Evolutionary conservation across 1,284 basidiomycete species (phyloP).

Genomic region (Cryptococcus sp.): DNA sequence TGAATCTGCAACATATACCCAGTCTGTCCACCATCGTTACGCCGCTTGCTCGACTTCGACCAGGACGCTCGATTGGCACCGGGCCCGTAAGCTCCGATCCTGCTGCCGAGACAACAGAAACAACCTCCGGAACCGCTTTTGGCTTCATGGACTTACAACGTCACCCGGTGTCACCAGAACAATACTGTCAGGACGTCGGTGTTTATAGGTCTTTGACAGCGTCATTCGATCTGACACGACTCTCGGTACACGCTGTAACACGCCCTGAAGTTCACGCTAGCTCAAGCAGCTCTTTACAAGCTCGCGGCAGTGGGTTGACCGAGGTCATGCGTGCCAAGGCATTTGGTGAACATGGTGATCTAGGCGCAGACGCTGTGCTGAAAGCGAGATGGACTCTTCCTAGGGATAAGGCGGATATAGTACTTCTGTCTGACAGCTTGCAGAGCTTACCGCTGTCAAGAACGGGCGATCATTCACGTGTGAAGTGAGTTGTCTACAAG

Average conservation of each 20-base stretch:
- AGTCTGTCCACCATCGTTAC: conserved; percentile 60
- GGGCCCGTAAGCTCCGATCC: background rate
- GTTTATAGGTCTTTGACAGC: conserved; percentile 26
- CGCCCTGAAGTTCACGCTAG: background rate
- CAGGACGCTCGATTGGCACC: background rate
- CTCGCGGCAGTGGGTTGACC: conserved; percentile 40
- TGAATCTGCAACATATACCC: conserved; percentile 61
- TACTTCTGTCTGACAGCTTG: background rate
- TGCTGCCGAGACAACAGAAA: background rate
- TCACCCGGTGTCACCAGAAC: conserved; percentile 21
- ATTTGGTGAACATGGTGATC: conserved; percentile 46
- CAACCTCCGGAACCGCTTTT: conserved; percentile 6
- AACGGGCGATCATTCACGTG: background rate
- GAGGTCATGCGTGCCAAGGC: conserved; percentile 46
- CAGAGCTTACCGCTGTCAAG: no score
- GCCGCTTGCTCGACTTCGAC: conserved; percentile 62
- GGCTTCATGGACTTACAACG: conserved; percentile 21
- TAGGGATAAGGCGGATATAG: conserved; percentile 60
- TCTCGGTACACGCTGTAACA: conserved; percentile 13
- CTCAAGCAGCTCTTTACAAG: conserved; percentile 4
- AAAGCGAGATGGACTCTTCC: conserved; percentile 70
- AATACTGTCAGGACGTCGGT: conserved; percentile 36
- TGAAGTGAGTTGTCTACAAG: background rate
- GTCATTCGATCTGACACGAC: conserved; percentile 33
- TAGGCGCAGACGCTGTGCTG: conserved; percentile 60